Conservation (phyloP, 768 basidiomycete genomes). For the Leccinum ochraceum region DNA sequence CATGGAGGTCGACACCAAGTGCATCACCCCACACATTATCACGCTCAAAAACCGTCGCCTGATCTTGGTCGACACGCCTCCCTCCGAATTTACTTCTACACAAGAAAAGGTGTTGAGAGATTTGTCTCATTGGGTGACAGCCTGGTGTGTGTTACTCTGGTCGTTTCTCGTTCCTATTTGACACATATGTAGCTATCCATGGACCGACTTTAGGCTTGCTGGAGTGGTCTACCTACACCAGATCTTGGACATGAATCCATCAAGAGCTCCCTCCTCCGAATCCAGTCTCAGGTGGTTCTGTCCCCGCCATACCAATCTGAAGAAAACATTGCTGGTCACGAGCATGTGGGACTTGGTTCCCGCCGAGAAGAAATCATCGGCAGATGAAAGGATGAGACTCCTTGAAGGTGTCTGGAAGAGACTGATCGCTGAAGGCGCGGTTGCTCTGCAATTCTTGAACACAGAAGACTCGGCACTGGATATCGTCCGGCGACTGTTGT, state of each 20-base stretch:
- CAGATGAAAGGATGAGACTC: neutral
- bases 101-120: neutral
- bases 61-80: neutral
- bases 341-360: neutral
- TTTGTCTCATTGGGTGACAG: neutral
- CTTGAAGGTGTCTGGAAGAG: neutral
- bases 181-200: neutral
- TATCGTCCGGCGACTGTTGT: neutral
- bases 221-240: neutral
- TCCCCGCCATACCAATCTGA: neutral
- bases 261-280: neutral
- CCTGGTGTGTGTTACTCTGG: neutral
- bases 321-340: neutral
- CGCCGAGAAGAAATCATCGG: neutral
- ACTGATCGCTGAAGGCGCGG: neutral
- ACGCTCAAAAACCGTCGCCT: neutral
- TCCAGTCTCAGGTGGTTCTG: neutral
- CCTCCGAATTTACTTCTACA: neutral
- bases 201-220: neutral
- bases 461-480: neutral
- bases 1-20: too few species aligned
- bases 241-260: neutral
- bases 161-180: neutral
- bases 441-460: neutral
- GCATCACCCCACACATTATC: neutral